Conservation (phyloP, 169 alveolate genomes). For the Blepharisma undulans region DNA sequence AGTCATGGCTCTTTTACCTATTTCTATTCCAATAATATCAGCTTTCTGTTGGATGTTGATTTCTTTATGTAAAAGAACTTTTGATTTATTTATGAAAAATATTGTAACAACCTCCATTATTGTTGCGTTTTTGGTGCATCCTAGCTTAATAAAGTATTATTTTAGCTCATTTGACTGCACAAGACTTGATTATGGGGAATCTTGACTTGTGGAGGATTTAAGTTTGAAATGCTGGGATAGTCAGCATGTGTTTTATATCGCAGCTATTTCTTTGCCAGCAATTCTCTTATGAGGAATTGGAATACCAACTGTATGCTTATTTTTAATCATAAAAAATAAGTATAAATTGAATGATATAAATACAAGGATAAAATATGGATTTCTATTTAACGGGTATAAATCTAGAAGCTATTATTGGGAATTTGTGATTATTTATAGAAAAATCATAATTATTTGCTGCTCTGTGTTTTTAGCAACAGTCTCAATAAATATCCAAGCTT, state of each 20-base stretch:
- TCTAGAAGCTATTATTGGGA: conserved; percentile 53
- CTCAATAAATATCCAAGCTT: conserved; percentile 48
- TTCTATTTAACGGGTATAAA: conserved; percentile 49
- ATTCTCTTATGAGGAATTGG: conserved; percentile 64
- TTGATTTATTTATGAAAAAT: neutral
- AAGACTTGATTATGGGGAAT: conserved; percentile 31
- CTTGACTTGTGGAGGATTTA: conserved; percentile 25
- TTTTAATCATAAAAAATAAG: conserved; percentile 33
- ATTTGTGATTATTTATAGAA: conserved; percentile 53
- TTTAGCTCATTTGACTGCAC: conserved; percentile 48
- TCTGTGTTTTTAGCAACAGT: conserved; percentile 33
- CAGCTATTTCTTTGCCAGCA: conserved; percentile 51
- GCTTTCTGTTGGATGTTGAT: neutral
- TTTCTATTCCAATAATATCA: neutral
- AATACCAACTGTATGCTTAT: conserved; percentile 43
- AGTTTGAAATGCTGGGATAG: conserved; percentile 52
- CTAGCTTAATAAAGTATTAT: conserved; percentile 44
- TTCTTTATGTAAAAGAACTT: neutral
- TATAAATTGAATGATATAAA: conserved; percentile 4
- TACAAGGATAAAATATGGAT: conserved; percentile 43
- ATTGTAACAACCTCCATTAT: conserved; percentile 49
- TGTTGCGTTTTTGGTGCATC: conserved; percentile 56
- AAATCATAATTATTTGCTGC: conserved; percentile 40
- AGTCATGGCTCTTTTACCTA: conserved; percentile 4
- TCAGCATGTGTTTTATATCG: conserved; percentile 43